phyloP scores from a whole-genome alignment of 805 yeast species.

The Yarrowia osloensis region DNA sequence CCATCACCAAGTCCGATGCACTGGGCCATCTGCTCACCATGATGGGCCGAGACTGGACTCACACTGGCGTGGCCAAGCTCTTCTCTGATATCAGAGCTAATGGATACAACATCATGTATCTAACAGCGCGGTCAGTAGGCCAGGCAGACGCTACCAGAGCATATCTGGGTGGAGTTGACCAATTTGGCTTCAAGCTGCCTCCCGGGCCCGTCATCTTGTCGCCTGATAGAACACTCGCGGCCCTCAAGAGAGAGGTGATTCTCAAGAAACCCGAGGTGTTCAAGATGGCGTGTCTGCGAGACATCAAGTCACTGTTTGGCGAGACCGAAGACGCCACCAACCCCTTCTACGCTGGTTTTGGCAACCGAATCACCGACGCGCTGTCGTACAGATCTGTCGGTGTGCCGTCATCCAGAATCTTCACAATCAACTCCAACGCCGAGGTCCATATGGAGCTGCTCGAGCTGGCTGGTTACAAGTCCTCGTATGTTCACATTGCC shows the following conservation, averaged over 20 bases:
- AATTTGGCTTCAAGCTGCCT: conserved; percentile 74
- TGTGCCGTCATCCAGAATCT: conserved; percentile 89
- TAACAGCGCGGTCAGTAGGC: conserved; percentile 94
- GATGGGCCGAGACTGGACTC: conserved; percentile 98
- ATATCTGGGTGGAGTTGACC: conserved; percentile 75
- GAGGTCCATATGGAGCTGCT: conserved; percentile 96
- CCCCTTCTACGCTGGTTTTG: conserved; percentile 97
- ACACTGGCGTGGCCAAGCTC: conserved; percentile 87
- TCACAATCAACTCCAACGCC: conserved; percentile 94
- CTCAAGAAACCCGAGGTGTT: conserved; percentile 96
- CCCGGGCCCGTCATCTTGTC: conserved; percentile 90
- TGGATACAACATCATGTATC: conserved; percentile 90
- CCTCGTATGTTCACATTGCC: conserved; percentile 84
- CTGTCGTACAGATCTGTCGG: conserved; percentile 90
- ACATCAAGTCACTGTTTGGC: conserved; percentile 63
- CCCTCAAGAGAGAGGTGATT: conserved; percentile 86
- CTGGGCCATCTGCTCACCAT: conserved; percentile 92
- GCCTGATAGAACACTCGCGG: conserved; percentile 97
- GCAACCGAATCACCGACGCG: conserved; percentile 95
- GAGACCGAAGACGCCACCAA: conserved; percentile 37
- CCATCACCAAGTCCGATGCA: conserved; percentile 97
- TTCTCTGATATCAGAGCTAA: conserved; percentile 83
- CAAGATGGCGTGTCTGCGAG: conserved; percentile 94
- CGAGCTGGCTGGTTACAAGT: conserved; percentile 88
- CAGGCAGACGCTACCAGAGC: conserved; percentile 90